Percentiles rank a stretch among this genome's conserved stretches.
Conservation (phyloP, 495 filamentous ascomycete genomes). For the Daldinia grandis region DNA sequence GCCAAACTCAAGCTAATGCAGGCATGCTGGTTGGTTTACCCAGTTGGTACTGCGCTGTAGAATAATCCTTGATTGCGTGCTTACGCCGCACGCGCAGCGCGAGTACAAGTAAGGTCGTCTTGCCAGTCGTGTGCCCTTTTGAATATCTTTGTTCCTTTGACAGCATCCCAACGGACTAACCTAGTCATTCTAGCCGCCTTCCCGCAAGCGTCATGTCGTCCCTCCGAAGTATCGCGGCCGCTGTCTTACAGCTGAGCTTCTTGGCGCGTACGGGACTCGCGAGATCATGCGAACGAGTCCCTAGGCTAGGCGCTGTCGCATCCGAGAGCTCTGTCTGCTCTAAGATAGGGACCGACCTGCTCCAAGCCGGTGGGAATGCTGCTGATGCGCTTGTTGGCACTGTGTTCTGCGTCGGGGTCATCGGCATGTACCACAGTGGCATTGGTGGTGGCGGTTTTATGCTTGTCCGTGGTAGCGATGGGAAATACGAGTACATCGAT, state of each 20-base stretch:
- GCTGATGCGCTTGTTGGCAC: conserved; percentile 74
- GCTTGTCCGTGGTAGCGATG: conserved; percentile 67
- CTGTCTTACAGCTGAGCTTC: conserved; percentile 34
- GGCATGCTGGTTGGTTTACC: background rate
- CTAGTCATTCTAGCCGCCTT: background rate
- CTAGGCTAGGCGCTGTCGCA: conserved; percentile 69
- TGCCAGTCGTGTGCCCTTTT: background rate
- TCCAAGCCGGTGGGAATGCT: conserved; percentile 72
- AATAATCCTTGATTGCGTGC: conserved; percentile 7
- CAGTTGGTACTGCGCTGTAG: background rate
- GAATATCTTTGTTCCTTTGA: background rate
- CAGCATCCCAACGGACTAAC: background rate
- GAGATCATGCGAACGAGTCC: conserved; percentile 12
- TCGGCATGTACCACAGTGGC: conserved; percentile 80
- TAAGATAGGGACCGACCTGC: conserved; percentile 69
- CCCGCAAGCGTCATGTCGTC: conserved; percentile 38
- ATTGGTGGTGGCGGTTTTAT: conserved; percentile 87
- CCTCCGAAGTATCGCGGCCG: conserved; percentile 30
- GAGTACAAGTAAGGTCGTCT: background rate
- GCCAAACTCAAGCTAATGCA: background rate
- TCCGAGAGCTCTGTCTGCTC: conserved; percentile 76
- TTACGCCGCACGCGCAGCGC: background rate
- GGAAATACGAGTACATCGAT: conserved; percentile 75
- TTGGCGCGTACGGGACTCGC: conserved; percentile 23
- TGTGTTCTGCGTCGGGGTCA: conserved; percentile 66